phyloP scores from a whole-genome alignment of 1,139 yeast genomes.

The Scheffersomyces segobiensis region DNA sequence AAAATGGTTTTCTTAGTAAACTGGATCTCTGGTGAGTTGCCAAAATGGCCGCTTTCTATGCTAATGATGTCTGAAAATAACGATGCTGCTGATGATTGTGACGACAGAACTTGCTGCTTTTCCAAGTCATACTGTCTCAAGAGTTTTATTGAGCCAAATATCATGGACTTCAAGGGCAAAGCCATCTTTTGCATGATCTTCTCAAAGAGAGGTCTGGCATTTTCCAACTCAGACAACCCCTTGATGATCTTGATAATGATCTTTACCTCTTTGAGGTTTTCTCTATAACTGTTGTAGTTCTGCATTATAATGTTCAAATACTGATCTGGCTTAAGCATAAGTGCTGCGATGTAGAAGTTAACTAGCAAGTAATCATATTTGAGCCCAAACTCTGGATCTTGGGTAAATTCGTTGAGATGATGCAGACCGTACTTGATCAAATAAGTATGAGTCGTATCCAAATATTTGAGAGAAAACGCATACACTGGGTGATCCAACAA shows the following conservation, averaged over 20 bases:
- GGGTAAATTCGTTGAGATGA: slow-evolving; percentile 6
- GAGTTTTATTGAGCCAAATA: slow-evolving; percentile 31
- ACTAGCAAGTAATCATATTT: slow-evolving; percentile 31
- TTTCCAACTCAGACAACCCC: slow-evolving; percentile 33
- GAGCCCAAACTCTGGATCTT: slow-evolving; percentile 4
- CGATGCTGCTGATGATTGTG: slow-evolving; percentile 9
- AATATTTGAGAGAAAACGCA: slow-evolving; percentile 38
- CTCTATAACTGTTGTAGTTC: slow-evolving; percentile 26
- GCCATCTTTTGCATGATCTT: slow-evolving; percentile 24
- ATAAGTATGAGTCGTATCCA: slow-evolving; percentile 39
- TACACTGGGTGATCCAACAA: slow-evolving; percentile 41
- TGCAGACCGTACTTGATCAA: slow-evolving; percentile 12
- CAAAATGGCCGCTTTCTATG: slow-evolving; percentile 4
- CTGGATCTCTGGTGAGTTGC: not conserved
- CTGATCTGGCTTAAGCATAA: slow-evolving; percentile 38
- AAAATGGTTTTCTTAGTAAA: not conserved
- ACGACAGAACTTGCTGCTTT: slow-evolving; percentile 1
- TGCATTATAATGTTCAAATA: slow-evolving; percentile 26
- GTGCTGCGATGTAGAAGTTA: slow-evolving; percentile 44
- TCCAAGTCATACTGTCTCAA: slow-evolving; percentile 23
- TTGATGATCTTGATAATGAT: slow-evolving; percentile 41
- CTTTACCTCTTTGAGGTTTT: slow-evolving; percentile 31
- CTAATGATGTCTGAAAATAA: slow-evolving; percentile 11
- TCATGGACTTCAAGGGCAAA: slow-evolving; percentile 26
- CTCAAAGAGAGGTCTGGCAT: slow-evolving; percentile 23